phyloP scores from a whole-genome alignment of 2,329 filamentous ascomycete genomes.

The Emergomyces africanus region DNA sequence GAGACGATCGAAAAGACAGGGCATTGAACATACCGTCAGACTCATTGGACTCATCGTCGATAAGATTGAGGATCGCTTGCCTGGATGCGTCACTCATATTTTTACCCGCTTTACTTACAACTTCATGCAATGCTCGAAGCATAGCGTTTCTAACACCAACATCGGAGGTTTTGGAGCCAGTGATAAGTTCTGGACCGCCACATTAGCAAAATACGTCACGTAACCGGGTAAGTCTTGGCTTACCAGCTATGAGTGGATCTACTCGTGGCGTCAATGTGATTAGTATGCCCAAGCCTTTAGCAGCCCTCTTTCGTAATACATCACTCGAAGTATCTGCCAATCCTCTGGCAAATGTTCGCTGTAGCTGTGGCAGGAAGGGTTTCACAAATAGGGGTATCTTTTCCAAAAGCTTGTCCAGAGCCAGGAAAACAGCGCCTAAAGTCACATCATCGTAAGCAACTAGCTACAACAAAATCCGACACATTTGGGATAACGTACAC shows the following conservation, averaged over 20 bases:
- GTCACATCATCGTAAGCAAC: constrained; percentile 13
- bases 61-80: constrained; percentile 71
- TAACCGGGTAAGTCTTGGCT: constrained; percentile 5
- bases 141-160: constrained; percentile 84
- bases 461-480: not conserved
- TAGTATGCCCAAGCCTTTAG: constrained; percentile 84
- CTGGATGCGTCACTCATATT: constrained; percentile 93
- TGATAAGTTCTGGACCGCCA: constrained; percentile 58
- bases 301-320: constrained; percentile 70
- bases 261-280: constrained; percentile 94
- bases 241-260: constrained; percentile 69
- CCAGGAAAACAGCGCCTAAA: constrained; percentile 71
- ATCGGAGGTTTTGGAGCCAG: constrained; percentile 87
- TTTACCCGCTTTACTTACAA: constrained; percentile 82
- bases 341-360: constrained; percentile 93
- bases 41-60: constrained; percentile 71
- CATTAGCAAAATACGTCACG: constrained; percentile 3
- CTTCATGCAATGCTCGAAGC: constrained; percentile 92
- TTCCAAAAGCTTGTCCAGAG: constrained; percentile 86
- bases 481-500: constrained; percentile 22
- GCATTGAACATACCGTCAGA: constrained; percentile 43
- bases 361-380: constrained; percentile 90
- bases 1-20: not conserved
- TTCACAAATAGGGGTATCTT: constrained; percentile 95
- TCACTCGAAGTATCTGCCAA: constrained; percentile 90